These are phyloP conservation scores for Alternaria arbusti DNA, from an alignment of 2,329 filamentous ascomycete species.

Conservation along the genomic window DNA sequence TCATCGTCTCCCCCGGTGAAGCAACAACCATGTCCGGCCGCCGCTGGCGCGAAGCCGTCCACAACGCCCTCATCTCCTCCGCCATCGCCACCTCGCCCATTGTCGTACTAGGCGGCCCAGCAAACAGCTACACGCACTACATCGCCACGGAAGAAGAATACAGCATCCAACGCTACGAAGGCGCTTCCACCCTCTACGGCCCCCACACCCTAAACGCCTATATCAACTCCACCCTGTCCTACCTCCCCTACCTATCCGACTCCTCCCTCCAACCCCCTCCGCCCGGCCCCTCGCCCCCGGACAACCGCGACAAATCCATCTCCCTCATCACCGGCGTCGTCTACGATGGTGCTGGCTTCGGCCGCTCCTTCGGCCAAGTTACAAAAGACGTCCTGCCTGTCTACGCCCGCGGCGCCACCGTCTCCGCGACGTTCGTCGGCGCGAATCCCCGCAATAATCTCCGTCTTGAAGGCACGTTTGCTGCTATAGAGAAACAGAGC, in stretches of 20 bases:
- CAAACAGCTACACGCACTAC: conserved; percentile 90
- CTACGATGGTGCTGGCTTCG: conserved; percentile 70
- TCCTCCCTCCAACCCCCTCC: conserved; percentile 34
- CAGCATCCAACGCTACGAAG: conserved; percentile 86
- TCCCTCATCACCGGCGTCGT: conserved; percentile 83
- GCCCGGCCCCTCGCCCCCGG: conserved; percentile 71
- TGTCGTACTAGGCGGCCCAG: conserved; percentile 87
- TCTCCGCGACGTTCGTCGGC: conserved; percentile 76
- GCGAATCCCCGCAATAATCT: conserved; percentile 92
- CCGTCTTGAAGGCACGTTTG: conserved; percentile 77
- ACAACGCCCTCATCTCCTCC: conserved; percentile 32
- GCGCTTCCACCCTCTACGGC: conserved; percentile 89
- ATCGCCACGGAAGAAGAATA: conserved; percentile 82
- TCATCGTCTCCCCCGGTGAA: conserved; percentile 85
- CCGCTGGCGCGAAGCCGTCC: conserved; percentile 71
- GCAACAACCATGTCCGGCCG: conserved; percentile 91
- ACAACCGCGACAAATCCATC: conserved; percentile 77
- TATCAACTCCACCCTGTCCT: conserved; percentile 81
- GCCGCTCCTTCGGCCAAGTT: conserved; percentile 74
- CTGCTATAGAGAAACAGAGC: conserved; percentile 71
- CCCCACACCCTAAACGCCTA: conserved; percentile 83
- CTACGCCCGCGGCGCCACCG: conserved; percentile 66
- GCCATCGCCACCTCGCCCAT: conserved; percentile 48
- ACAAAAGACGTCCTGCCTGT: conserved; percentile 59
- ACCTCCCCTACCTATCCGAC: conserved; percentile 69